Base-by-base conservation (phyloP, 768 basidiomycete genomes). In the Naganishia onofrii region DNA sequence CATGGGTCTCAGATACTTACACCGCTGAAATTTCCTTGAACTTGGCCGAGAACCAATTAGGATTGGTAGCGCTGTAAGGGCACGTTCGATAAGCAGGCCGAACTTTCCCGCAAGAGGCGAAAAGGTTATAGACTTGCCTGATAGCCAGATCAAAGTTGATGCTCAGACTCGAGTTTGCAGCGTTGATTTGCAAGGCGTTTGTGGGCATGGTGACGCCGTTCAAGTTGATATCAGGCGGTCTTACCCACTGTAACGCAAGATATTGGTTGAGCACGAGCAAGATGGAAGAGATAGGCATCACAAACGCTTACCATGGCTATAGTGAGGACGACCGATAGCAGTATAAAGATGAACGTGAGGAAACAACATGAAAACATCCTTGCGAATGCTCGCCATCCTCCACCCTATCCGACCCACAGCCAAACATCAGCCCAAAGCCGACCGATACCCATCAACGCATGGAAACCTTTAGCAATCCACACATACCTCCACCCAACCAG, bases 21-120 rank as follows among this genome's bases (percentile, higher is more conserved):
- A 73, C 73, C 3, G 79, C 79, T n/a, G 69, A 70, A 65, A 80
- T 79, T 51, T 77, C 70, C 52, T 75, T 69, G 70, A 81, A 79
- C 67, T 78, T 68, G 38, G 76, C 78, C 28, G 74, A 76, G 74
- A 81, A 81, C 78, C 78, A 81, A 58, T 81, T 81, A 5, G 80
- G 80, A 54, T 81, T 81, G 9, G 74, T 66, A 19, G 78, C 80
- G 54, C 74, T 54, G 54, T 26, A 12, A 36, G 23, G 26, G 12
- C 21, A 19, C 19, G n/a, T 15, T 4, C n/a, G n/a, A 42, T 52
- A 42, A 46, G 66, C 26, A 70, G 13, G 34, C 48, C 32, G 26
- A 48, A n/a, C n/a, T 26, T 23, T 53, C 23, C 12, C 21, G 31
- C 32, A 17, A 29, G 17, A n/a, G 52, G 28, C 8, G 21, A 26